Conservation (phyloP, 192 early-diverging fungal genomes). For the Lobosporangium transversale region DNA sequence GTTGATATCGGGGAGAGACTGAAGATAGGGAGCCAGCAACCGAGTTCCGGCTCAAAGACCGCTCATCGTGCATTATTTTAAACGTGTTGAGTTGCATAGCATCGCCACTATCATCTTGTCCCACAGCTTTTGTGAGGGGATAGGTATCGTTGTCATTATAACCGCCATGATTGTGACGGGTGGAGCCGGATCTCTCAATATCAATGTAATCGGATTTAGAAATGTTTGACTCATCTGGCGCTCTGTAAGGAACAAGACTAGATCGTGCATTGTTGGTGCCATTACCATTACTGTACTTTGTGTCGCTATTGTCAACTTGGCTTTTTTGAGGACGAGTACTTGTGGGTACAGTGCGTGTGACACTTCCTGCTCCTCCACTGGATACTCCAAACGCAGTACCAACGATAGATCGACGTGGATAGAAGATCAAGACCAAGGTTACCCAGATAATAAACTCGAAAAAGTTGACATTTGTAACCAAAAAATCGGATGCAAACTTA, state of each 20-base stretch:
- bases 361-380: conserved; percentile 5
- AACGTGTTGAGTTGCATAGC: conserved; percentile 13
- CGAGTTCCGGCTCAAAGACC: background rate
- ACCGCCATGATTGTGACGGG: too few relatives aligned
- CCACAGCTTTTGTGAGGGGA: conserved; percentile 12
- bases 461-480: conserved; percentile 51
- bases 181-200: too few relatives aligned
- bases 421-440: background rate
- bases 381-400: conserved; percentile 16
- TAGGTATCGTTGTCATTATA: conserved; percentile 16
- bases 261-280: conserved; percentile 1
- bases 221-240: conserved; percentile 6
- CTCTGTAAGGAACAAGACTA: conserved; percentile 24
- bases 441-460: conserved; percentile 49
- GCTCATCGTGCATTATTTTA: conserved; percentile 24
- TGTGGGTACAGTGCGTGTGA: conserved; percentile 5
- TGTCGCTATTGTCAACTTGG: background rate
- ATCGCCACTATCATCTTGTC: conserved; percentile 4
- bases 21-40: background rate
- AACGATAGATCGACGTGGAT: conserved; percentile 6
- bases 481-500: conserved; percentile 48
- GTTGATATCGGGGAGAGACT: background rate
- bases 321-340: conserved; percentile 8
- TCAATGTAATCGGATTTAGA: too few relatives aligned
- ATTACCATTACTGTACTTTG: background rate